These are phyloP conservation scores for Musa acuminata DNA, from an alignment of 176 grass and related monocot genomes.

Conservation along the genomic window DNA sequence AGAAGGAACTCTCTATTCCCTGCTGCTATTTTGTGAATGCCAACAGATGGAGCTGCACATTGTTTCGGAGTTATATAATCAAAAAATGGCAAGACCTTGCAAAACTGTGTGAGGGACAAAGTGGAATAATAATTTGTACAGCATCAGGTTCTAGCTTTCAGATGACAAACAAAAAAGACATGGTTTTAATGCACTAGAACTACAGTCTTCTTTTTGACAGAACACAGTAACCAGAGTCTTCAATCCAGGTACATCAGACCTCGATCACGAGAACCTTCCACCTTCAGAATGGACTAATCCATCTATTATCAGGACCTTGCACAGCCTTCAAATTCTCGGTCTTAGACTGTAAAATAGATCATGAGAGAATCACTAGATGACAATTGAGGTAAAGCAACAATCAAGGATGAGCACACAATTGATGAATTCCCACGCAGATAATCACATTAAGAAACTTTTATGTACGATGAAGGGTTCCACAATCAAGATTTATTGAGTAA, in stretches of 20 bases:
- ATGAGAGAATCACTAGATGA: not conserved
- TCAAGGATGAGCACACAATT: not conserved
- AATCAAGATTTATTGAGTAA: not conserved
- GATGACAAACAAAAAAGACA: not conserved
- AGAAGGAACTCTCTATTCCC: not conserved
- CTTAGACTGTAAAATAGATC: not conserved
- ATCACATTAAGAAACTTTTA: not conserved
- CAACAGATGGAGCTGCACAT: not conserved
- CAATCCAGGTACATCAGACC: not conserved
- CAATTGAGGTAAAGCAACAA: not conserved
- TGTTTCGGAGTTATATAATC: not conserved
- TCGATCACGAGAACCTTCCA: not conserved
- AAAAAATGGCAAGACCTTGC: not conserved
- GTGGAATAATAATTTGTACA: not conserved
- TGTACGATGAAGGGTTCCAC: too few relatives aligned
- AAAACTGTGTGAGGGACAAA: not conserved
- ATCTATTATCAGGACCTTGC: not conserved
- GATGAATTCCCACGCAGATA: not conserved
- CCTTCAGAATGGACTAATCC: too few relatives aligned
- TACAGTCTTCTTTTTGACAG: not conserved
- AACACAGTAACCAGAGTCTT: not conserved
- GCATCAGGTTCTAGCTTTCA: not conserved
- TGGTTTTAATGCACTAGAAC: not conserved
- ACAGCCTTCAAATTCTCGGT: not conserved
- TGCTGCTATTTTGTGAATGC: not conserved